Conservation (phyloP, 306 rosid genomes). For the Malus asiatica region DNA sequence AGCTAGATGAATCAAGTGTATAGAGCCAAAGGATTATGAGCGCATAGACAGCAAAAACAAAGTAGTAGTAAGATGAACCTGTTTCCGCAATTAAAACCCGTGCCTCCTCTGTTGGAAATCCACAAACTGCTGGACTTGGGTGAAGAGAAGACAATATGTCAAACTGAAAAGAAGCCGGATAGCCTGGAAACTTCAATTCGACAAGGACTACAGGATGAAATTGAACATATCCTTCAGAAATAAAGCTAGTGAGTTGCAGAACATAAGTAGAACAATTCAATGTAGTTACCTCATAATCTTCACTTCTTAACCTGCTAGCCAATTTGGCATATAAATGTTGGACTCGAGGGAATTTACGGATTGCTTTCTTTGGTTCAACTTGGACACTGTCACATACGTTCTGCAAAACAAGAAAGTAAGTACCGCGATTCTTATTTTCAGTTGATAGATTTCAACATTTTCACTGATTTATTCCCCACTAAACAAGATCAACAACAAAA, state of each 20-base stretch:
- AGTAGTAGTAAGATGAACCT: constrained; percentile 27
- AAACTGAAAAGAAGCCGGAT: constrained; percentile 37
- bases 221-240: neutral
- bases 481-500: neutral
- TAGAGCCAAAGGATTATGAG: neutral
- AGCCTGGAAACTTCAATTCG: neutral
- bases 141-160: constrained; percentile 81
- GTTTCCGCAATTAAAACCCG: constrained; percentile 70
- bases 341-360: constrained; percentile 74
- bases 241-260: neutral
- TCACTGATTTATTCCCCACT: neutral
- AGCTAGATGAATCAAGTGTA: neutral
- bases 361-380: constrained; percentile 62
- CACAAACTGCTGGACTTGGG: constrained; percentile 98
- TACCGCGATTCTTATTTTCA: neutral
- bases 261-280: neutral
- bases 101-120: constrained; percentile 93
- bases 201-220: neutral
- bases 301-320: constrained; percentile 55
- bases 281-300: constrained; percentile 81
- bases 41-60: neutral
- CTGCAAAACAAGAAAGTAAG: constrained; percentile 23
- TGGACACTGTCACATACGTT: constrained; percentile 57
- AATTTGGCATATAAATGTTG: constrained; percentile 82
- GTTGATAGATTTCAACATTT: neutral